phyloP scores from a whole-genome alignment of 768 basidiomycete genomes.

The Hebeloma cylindrosporum region DNA sequence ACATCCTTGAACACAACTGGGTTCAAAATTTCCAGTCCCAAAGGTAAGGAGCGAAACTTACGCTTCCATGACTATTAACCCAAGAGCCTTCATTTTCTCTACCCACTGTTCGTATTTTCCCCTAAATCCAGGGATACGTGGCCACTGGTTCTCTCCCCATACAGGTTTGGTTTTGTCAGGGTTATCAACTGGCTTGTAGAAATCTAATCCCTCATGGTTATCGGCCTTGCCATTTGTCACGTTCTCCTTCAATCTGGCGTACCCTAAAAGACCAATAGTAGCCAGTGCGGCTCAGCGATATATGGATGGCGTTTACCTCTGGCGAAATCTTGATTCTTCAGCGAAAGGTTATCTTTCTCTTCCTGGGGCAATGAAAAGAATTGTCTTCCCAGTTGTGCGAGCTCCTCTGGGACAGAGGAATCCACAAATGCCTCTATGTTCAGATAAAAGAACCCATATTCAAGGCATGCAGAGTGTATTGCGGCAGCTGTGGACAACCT shows the following conservation, averaged over 20 bases:
- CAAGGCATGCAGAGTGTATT: constrained; percentile 70
- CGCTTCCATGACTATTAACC: constrained; percentile 86
- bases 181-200: constrained; percentile 70
- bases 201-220: constrained; percentile 83
- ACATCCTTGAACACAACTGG: constrained; percentile 57
- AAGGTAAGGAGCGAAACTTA: constrained; percentile 34
- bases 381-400: constrained; percentile 59
- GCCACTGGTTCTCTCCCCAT: constrained; percentile 91
- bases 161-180: constrained; percentile 71
- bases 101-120: constrained; percentile 73
- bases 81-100: constrained; percentile 82
- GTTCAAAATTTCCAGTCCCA: neutral
- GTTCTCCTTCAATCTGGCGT: constrained; percentile 78
- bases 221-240: constrained; percentile 84
- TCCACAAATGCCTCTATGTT: constrained; percentile 63
- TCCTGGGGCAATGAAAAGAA: constrained; percentile 75
- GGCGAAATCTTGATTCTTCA: constrained; percentile 69
- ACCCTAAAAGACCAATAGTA: constrained; percentile 49
- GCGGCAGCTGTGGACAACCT: constrained; percentile 50
- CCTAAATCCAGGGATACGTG: constrained; percentile 54
- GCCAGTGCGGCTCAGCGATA: neutral
- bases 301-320: constrained; percentile 51
- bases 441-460: constrained; percentile 90
- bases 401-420: constrained; percentile 59
- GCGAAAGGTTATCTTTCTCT: constrained; percentile 75